phyloP scores from a whole-genome alignment of 257 asterid species.

The Lantana camara region DNA sequence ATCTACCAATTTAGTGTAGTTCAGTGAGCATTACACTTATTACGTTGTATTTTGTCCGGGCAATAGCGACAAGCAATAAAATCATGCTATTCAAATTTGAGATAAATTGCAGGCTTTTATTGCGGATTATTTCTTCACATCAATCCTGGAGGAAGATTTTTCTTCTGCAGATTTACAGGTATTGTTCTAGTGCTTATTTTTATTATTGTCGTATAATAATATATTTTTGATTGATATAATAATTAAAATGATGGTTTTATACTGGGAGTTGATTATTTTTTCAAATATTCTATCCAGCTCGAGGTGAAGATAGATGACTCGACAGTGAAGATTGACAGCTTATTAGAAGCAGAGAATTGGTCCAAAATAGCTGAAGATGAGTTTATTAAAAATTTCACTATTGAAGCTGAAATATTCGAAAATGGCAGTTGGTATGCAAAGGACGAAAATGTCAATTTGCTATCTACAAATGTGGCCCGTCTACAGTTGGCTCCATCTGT shows the following conservation, averaged over 20 bases:
- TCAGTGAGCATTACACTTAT: too few relatives aligned
- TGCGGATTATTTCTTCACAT: too few relatives aligned
- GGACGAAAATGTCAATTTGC: constrained; percentile 36
- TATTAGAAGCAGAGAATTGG: constrained; percentile 31
- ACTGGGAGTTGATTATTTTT: neutral
- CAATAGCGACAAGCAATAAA: too few relatives aligned
- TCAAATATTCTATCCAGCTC: constrained; percentile 38
- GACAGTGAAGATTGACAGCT: constrained; percentile 36
- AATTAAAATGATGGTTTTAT: neutral
- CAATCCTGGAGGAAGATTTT: too few relatives aligned
- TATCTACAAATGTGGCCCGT: constrained; percentile 44
- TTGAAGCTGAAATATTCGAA: constrained; percentile 63
- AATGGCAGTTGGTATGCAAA: constrained; percentile 38
- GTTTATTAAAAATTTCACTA: constrained; percentile 33
- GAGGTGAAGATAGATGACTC: constrained; percentile 54
- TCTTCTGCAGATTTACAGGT: too few relatives aligned
- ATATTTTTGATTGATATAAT: too few relatives aligned
- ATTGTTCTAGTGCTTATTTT: too few relatives aligned
- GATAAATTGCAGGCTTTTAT: too few relatives aligned
- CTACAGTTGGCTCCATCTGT: constrained; percentile 39
- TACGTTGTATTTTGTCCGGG: neutral
- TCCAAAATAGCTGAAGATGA: constrained; percentile 26
- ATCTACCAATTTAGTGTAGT: too few relatives aligned
- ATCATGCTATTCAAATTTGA: too few relatives aligned
- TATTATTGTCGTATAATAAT: too few relatives aligned